Conservation (phyloP, 75 land plant genomes). For the Pinus taeda region DNA sequence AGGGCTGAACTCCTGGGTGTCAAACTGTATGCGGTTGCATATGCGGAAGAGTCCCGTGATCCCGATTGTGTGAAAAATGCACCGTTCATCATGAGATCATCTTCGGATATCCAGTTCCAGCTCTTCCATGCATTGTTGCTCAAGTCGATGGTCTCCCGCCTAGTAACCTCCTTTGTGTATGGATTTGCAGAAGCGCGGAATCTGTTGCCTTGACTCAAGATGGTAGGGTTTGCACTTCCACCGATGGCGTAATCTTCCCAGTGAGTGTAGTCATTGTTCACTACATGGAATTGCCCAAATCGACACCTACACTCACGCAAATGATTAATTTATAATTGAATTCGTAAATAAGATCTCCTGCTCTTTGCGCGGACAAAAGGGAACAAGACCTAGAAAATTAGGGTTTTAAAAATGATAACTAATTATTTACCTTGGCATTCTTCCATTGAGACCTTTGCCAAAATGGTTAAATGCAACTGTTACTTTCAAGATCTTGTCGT, state of each 20-base stretch:
- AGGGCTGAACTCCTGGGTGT: conserved; percentile 47
- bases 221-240: conserved; percentile 86
- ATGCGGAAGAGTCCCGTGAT: conserved; percentile 26
- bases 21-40: conserved; percentile 53
- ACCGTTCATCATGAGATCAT: conserved; percentile 77
- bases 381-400: too few relatives aligned
- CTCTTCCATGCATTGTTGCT: conserved; percentile 44
- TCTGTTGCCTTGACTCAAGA: conserved; percentile 86
- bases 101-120: conserved; percentile 84
- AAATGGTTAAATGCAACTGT: conserved; percentile 71
- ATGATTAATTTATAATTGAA: too few relatives aligned
- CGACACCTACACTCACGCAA: conserved; percentile 30
- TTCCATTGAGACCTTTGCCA: conserved; percentile 43
- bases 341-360: too few relatives aligned
- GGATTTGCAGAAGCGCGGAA: conserved; percentile 41
- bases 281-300: conserved; percentile 81
- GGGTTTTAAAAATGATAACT: too few relatives aligned
- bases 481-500: conserved; percentile 46
- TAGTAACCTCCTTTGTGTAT: conserved; percentile 52
- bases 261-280: conserved; percentile 86
- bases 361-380: too few relatives aligned
- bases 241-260: conserved; percentile 97
- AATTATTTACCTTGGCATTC: conserved; percentile 27
- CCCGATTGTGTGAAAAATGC: conserved; percentile 79
- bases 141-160: conserved; percentile 41